phyloP scores from a whole-genome alignment of 1,284 basidiomycete genomes.

The Austroboletus niveus region DNA sequence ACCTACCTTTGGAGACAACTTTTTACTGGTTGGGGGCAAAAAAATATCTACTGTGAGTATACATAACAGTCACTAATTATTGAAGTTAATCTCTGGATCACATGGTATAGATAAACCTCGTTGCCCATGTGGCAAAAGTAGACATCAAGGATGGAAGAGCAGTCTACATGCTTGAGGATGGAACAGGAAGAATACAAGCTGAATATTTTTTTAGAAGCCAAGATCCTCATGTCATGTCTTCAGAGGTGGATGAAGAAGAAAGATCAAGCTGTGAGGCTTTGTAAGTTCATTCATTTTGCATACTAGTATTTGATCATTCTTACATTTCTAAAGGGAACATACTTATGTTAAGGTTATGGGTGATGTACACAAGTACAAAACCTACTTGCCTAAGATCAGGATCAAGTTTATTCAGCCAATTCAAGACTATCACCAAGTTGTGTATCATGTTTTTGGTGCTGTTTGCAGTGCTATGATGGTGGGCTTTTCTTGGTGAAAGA shows the following conservation, averaged over 20 bases:
- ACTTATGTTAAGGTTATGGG: slow-evolving; percentile 20
- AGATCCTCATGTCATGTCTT: background rate
- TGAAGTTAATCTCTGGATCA: background rate
- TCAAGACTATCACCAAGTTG: slow-evolving; percentile 24
- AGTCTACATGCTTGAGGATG: slow-evolving; percentile 27
- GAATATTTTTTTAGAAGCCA: slow-evolving; percentile 2
- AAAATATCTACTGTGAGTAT: slow-evolving; percentile 17
- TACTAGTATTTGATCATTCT: background rate
- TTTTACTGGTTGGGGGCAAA: slow-evolving; percentile 15
- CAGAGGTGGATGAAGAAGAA: slow-evolving; percentile 17
- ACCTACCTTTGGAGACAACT: slow-evolving; percentile 7
- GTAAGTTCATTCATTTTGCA: slow-evolving; percentile 13
- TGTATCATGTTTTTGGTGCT: slow-evolving; percentile 25
- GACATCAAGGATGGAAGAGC: background rate
- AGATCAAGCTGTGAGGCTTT: background rate
- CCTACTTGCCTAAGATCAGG: background rate
- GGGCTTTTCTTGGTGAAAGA: background rate
- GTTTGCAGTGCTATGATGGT: slow-evolving; percentile 11
- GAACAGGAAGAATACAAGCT: slow-evolving; percentile 28
- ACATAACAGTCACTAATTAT: background rate
- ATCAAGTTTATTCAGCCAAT: slow-evolving; percentile 16
- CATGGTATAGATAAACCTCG: slow-evolving; percentile 19
- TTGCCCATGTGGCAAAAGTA: slow-evolving; percentile 22
- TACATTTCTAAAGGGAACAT: slow-evolving; percentile 13
- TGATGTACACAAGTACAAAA: background rate